Evolutionary conservation across 768 basidiomycete species (phyloP).

Genomic region (Trametes maxima): DNA sequence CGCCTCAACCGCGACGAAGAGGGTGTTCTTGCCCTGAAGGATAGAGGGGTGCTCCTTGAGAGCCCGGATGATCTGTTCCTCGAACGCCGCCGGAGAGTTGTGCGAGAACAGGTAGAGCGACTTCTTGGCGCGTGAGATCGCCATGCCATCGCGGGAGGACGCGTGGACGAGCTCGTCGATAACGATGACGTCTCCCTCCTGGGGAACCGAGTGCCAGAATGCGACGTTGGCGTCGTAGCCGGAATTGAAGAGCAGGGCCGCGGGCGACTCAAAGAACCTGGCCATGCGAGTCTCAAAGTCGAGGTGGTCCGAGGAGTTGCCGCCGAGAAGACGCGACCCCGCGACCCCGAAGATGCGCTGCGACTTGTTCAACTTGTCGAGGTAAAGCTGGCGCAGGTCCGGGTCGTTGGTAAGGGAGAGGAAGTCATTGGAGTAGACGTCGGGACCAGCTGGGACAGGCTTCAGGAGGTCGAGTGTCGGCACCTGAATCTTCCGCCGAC

Average conservation of each 20-base stretch:
- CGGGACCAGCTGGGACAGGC: constrained; percentile 24
- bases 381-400: constrained; percentile 37
- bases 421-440: constrained; percentile 55
- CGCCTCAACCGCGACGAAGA: constrained; percentile 56
- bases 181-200: constrained; percentile 48
- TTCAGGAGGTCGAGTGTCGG: constrained; percentile 5
- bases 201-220: constrained; percentile 49
- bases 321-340: constrained; percentile 51
- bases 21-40: constrained; percentile 29
- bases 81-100: constrained; percentile 44
- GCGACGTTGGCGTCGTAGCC: constrained; percentile 57
- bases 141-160: constrained; percentile 53
- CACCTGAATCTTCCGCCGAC: constrained; percentile 2
- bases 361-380: constrained; percentile 28
- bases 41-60: constrained; percentile 29
- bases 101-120: constrained; percentile 44
- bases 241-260: constrained; percentile 53
- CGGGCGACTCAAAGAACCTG: constrained; percentile 40
- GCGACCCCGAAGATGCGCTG: constrained; percentile 46
- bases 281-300: constrained; percentile 44
- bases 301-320: constrained; percentile 43
- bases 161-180: constrained; percentile 58
- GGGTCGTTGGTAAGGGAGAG: constrained; percentile 45
- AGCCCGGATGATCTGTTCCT: constrained; percentile 32
- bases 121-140: constrained; percentile 37